Evolutionary conservation across 2,329 filamentous ascomycete genomes (phyloP).

Genomic region (Aureobasidium namibiae): DNA sequence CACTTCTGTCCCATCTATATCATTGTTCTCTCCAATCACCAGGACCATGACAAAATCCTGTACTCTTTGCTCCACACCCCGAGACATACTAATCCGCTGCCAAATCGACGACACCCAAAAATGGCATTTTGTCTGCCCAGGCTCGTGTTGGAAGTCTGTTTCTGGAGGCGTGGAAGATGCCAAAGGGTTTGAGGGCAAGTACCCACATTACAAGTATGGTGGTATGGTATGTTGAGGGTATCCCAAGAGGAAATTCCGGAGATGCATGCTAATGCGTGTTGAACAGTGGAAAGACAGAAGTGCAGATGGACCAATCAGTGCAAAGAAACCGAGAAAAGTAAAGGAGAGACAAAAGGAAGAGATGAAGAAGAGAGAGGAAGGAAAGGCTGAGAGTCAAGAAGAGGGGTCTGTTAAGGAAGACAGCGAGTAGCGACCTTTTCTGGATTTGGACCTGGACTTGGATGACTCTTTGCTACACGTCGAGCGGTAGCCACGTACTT

Average conservation of each 20-base stretch:
- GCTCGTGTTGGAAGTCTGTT: conserved; percentile 35
- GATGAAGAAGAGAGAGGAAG: conserved; percentile 20
- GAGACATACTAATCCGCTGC: conserved; percentile 35
- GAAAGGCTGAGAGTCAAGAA: no score
- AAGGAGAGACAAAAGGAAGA: conserved; percentile 24
- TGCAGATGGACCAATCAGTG: conserved; percentile 29
- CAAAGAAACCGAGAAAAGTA: conserved; percentile 35
- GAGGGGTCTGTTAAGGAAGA: no score
- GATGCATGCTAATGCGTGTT: no score
- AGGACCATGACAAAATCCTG: conserved; percentile 29
- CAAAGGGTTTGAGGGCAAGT: conserved; percentile 31
- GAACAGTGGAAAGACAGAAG: conserved; percentile 35
- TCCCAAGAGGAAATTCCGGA: no score
- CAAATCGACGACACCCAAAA: conserved; percentile 31
- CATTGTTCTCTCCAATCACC: no score
- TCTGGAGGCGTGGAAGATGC: conserved; percentile 38
- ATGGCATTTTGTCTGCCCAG: conserved; percentile 39
- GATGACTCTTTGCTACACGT: no score
- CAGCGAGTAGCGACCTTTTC: no score
- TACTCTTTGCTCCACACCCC: conserved; percentile 31
- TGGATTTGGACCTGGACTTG: no score
- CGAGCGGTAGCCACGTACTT: no score
- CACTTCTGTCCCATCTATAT: no score
- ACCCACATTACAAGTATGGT: conserved; percentile 30
- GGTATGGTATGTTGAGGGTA: conserved; percentile 22